Conservation (phyloP, 1,284 basidiomycete genomes). For the Rhizoctonia solani region DNA sequence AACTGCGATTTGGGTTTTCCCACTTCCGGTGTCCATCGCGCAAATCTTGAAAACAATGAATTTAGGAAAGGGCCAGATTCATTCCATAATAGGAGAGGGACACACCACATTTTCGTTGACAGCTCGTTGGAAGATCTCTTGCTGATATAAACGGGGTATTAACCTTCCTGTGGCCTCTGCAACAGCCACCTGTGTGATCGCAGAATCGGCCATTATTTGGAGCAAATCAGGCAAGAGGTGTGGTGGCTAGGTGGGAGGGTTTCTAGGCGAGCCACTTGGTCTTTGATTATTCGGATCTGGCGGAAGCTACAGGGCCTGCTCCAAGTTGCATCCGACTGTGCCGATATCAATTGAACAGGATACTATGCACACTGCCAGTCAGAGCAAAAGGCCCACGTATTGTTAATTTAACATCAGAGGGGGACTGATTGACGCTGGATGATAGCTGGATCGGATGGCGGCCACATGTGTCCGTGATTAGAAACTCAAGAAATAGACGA, state of each 20-base stretch:
- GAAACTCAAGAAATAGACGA: no score
- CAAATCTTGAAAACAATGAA: conserved; percentile 59
- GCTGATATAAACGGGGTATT: conserved; percentile 60
- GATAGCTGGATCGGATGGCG: no score
- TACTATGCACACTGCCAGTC: no score
- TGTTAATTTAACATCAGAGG: no score
- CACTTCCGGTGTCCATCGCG: conserved; percentile 66
- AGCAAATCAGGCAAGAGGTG: background rate
- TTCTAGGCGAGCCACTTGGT: conserved; percentile 15
- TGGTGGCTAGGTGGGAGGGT: conserved; percentile 9
- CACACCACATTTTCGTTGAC: conserved; percentile 34
- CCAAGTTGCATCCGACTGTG: background rate
- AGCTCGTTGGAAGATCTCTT: conserved; percentile 30
- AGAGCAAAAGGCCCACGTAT: no score
- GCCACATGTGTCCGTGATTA: no score
- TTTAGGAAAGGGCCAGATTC: background rate
- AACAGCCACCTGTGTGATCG: background rate
- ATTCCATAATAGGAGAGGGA: background rate
- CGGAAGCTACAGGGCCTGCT: background rate
- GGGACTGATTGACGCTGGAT: no score
- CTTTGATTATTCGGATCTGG: background rate
- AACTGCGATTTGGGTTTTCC: conserved; percentile 71
- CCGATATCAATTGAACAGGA: background rate
- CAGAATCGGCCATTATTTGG: background rate
- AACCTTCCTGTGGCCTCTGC: conserved; percentile 39